Percentiles rank a stretch among this genome's conserved stretches.
Evolutionary conservation across 805 yeast genomes (phyloP).

Genomic region (Vanderwaltozyma yarrowii): DNA sequence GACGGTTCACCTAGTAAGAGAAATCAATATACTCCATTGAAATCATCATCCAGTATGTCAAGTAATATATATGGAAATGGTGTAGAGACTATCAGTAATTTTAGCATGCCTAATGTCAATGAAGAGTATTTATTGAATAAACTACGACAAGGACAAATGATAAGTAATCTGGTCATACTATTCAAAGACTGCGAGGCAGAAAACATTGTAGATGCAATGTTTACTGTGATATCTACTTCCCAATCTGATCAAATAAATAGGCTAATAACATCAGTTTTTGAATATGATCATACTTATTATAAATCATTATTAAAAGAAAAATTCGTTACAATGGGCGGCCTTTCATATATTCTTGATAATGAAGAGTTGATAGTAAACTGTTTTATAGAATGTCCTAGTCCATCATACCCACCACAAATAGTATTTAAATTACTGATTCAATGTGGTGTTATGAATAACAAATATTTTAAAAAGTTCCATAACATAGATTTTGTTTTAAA

Average conservation of each 20-base stretch:
- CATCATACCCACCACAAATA: background rate
- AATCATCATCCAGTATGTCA: background rate
- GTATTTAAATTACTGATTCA: constrained; percentile 10
- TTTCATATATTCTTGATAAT: constrained; percentile 9
- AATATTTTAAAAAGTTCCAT: constrained; percentile 7
- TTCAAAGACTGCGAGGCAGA: constrained; percentile 7
- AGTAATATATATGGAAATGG: too few species aligned
- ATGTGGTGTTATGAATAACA: constrained; percentile 18
- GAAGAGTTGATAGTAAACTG: constrained; percentile 3
- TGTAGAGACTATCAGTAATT: too few species aligned
- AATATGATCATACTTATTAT: constrained; percentile 15
- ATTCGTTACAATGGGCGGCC: constrained; percentile 21
- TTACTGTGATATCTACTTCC: constrained; percentile 3
- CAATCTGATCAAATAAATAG: background rate
- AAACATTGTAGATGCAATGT: constrained; percentile 10
- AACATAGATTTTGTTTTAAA: constrained; percentile 13
- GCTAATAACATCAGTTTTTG: constrained; percentile 8
- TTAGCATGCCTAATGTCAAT: background rate
- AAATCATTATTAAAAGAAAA: constrained; percentile 12
- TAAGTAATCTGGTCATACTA: constrained; percentile 6
- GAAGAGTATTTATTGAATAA: constrained; percentile 1
- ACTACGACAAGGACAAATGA: constrained; percentile 2
- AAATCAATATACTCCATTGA: background rate
- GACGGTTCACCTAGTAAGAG: constrained; percentile 9
- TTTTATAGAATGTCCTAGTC: constrained; percentile 9